Conservation (phyloP, 106 monocot species). For the Alisma plantagoaquatica region DNA sequence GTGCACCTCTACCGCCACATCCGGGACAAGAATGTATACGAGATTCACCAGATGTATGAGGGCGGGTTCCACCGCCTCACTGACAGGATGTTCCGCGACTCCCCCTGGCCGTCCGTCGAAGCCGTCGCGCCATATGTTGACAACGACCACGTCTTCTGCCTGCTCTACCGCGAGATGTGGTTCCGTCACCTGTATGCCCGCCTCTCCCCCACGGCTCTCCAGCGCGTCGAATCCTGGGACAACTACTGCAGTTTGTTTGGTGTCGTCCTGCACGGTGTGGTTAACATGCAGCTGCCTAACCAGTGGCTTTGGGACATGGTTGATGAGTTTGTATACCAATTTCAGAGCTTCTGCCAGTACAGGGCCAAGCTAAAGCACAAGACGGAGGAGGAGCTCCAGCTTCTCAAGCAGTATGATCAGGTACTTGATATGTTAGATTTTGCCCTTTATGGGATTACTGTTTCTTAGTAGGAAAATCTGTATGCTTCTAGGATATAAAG, state of each 20-base stretch:
- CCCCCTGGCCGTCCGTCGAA: conserved; percentile 74
- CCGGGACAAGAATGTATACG: too few relatives aligned
- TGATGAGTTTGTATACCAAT: too few relatives aligned
- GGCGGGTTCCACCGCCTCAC: conserved; percentile 61
- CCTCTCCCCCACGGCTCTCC: too few relatives aligned
- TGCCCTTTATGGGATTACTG: too few relatives aligned
- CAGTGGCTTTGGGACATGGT: conserved; percentile 98
- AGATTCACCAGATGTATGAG: conserved; percentile 94
- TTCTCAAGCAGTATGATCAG: conserved; percentile 67
- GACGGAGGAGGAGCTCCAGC: conserved; percentile 71
- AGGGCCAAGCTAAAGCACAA: conserved; percentile 72
- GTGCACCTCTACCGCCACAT: too few relatives aligned
- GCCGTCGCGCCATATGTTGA: too few relatives aligned
- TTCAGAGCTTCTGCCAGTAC: conserved; percentile 81
- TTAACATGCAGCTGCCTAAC: conserved; percentile 88
- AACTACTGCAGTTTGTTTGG: conserved; percentile 86
- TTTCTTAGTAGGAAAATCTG: too few relatives aligned
- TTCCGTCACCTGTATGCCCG: conserved; percentile 65
- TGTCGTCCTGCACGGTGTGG: conserved; percentile 83
- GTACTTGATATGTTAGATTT: too few relatives aligned
- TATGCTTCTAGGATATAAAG: too few relatives aligned
- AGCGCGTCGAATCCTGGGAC: too few relatives aligned
- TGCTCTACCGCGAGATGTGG: conserved; percentile 89
- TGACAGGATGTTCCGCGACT: conserved; percentile 80
- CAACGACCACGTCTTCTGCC: too few relatives aligned